Percentiles rank a stretch among this genome's conserved stretches.
These are phyloP conservation scores for Diplodia sapinea DNA, from an alignment of 2,329 filamentous ascomycete species.

Conservation along the genomic window DNA sequence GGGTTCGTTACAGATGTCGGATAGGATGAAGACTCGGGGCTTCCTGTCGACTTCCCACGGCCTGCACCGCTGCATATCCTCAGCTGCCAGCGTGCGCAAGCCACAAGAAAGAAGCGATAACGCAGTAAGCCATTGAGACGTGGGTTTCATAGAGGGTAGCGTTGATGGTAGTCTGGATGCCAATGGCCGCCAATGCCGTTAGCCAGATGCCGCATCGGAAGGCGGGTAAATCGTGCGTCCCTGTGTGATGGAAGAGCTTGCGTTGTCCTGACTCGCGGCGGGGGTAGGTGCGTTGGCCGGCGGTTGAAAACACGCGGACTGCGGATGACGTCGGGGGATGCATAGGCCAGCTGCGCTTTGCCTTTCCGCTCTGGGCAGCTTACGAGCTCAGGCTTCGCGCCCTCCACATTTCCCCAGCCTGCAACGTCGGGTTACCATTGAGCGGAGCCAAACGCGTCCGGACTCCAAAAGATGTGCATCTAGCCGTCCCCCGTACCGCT, in stretches of 20 bases:
- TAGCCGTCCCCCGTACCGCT: background rate
- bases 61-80: conserved; percentile 12
- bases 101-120: background rate
- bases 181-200: background rate
- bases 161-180: too few species aligned
- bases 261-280: conserved; percentile 9
- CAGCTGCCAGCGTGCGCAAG: background rate
- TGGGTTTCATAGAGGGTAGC: background rate
- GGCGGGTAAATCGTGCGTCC: background rate
- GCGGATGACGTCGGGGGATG: conserved; percentile 5
- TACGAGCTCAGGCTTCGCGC: background rate
- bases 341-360: conserved; percentile 12
- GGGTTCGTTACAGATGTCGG: conserved; percentile 50
- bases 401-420: background rate
- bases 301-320: background rate
- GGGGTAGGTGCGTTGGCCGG: background rate
- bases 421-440: background rate
- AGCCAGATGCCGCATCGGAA: background rate
- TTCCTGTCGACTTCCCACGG: conserved; percentile 43
- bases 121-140: background rate
- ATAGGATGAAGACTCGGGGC: conserved; percentile 49
- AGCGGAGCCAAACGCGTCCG: background rate
- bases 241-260: background rate
- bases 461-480: background rate
- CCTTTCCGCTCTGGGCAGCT: background rate